Conservation (phyloP, 192 early-diverging fungal species). For the Linnemannia elongata region DNA sequence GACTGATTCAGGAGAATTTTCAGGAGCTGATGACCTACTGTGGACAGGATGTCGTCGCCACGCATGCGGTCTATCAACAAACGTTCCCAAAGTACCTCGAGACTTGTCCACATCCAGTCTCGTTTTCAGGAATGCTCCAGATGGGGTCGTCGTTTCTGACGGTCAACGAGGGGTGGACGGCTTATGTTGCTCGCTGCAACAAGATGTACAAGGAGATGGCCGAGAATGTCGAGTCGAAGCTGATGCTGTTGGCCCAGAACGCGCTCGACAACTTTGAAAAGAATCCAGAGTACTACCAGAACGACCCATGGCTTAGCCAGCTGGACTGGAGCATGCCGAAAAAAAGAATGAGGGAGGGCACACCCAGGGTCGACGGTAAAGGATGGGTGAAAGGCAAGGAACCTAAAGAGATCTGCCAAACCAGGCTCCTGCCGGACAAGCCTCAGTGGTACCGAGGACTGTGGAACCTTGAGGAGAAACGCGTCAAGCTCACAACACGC, state of each 20-base stretch:
- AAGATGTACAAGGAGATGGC: constrained; percentile 66
- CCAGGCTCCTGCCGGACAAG: constrained; percentile 66
- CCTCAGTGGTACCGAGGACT: constrained; percentile 90
- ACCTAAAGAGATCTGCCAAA: constrained; percentile 54
- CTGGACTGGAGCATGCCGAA: constrained; percentile 79
- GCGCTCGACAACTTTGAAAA: constrained; percentile 56
- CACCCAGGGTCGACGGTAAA: constrained; percentile 39
- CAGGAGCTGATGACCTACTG: constrained; percentile 83
- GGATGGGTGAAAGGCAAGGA: constrained; percentile 57
- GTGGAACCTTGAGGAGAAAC: constrained; percentile 70
- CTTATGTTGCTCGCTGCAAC: constrained; percentile 75
- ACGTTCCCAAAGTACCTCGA: constrained; percentile 78
- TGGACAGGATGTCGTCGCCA: constrained; percentile 86
- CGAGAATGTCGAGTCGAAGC: constrained; percentile 59
- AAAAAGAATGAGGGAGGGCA: constrained; percentile 49
- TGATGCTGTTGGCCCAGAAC: constrained; percentile 60
- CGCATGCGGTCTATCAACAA: constrained; percentile 76
- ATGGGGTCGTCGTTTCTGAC: constrained; percentile 92
- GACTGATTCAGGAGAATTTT: constrained; percentile 65
- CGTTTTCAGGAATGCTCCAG: constrained; percentile 90
- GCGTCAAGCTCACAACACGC: constrained; percentile 77
- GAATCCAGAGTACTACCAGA: constrained; percentile 36
- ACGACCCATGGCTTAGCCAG: constrained; percentile 86
- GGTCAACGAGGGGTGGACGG: constrained; percentile 83
- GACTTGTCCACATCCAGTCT: constrained; percentile 95